phyloP scores from a whole-genome alignment of 2,329 filamentous ascomycete species.

The Aspergillus phoenicis region DNA sequence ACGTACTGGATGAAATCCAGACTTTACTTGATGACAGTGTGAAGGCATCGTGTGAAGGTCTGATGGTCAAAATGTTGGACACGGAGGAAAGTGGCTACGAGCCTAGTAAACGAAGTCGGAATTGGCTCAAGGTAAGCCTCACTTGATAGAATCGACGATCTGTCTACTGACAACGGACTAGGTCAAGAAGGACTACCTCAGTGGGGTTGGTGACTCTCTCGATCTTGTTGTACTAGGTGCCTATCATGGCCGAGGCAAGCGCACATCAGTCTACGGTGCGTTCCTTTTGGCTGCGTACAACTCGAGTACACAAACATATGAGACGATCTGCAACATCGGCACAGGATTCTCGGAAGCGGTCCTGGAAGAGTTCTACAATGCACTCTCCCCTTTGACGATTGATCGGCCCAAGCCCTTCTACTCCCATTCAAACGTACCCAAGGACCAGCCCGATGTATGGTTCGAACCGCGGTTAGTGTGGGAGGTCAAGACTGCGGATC shows the following conservation, averaged over 20 bases:
- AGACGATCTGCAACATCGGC: constrained; percentile 97
- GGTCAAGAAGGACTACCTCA: constrained; percentile 98
- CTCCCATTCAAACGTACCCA: constrained; percentile 75
- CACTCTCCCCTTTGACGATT: constrained; percentile 77
- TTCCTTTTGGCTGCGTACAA: constrained; percentile 97
- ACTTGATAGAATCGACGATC: not conserved
- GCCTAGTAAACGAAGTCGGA: constrained; percentile 91
- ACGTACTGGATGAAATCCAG: constrained; percentile 91
- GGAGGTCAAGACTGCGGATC: constrained; percentile 96
- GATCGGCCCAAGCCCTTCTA: constrained; percentile 95
- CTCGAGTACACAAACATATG: constrained; percentile 74
- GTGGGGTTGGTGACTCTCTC: constrained; percentile 90
- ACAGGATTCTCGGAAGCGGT: constrained; percentile 95
- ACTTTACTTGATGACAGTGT: constrained; percentile 89
- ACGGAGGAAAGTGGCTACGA: constrained; percentile 92
- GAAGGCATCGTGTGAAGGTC: constrained; percentile 91
- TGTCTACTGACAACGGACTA: constrained; percentile 35
- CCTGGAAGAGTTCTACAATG: constrained; percentile 80
- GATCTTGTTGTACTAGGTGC: constrained; percentile 95
- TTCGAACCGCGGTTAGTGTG: constrained; percentile 93
- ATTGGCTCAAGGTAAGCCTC: constrained; percentile 86
- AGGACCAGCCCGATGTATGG: constrained; percentile 98
- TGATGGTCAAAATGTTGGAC: constrained; percentile 99
- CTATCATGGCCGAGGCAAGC: constrained; percentile 92
- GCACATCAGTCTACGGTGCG: constrained; percentile 91